Evolutionary conservation across 2,329 filamentous ascomycete species (phyloP).

Genomic region (Celoporthe dispersa): DNA sequence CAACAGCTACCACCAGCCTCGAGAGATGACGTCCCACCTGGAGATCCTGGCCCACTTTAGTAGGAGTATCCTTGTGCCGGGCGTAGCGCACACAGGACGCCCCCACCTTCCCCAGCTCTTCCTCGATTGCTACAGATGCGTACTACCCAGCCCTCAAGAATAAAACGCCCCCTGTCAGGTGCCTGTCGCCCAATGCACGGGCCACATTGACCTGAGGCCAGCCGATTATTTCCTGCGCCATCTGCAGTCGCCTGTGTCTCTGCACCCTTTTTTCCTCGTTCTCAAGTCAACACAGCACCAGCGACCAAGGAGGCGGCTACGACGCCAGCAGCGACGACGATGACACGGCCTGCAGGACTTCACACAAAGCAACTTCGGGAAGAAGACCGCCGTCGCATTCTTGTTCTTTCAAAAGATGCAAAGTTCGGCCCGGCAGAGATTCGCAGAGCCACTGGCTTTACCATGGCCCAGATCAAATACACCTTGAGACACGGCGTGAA

Average conservation of each 20-base stretch:
- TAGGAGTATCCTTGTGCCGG: background rate
- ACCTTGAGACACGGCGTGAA: background rate
- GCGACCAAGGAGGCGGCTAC: background rate
- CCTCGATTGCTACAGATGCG: too few relatives aligned
- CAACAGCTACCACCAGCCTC: background rate
- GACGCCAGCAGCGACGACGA: background rate
- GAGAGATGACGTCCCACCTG: background rate
- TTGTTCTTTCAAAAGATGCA: conserved; percentile 1
- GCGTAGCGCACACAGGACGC: background rate
- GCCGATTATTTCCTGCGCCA: background rate
- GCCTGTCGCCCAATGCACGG: background rate
- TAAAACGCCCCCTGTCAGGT: background rate
- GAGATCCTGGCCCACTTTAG: background rate
- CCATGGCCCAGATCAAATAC: background rate
- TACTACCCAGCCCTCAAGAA: background rate
- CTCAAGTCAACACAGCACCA: background rate
- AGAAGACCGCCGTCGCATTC: background rate
- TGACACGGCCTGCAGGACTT: background rate
- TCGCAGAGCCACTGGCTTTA: conserved; percentile 6
- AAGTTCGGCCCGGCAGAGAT: conserved; percentile 4
- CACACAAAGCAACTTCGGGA: background rate
- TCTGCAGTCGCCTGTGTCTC: background rate
- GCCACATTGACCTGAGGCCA: background rate
- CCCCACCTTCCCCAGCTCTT: background rate
- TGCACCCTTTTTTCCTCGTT: background rate